phyloP scores from a whole-genome alignment of 495 filamentous ascomycete genomes.

The Aspergillus coremiiformis region DNA sequence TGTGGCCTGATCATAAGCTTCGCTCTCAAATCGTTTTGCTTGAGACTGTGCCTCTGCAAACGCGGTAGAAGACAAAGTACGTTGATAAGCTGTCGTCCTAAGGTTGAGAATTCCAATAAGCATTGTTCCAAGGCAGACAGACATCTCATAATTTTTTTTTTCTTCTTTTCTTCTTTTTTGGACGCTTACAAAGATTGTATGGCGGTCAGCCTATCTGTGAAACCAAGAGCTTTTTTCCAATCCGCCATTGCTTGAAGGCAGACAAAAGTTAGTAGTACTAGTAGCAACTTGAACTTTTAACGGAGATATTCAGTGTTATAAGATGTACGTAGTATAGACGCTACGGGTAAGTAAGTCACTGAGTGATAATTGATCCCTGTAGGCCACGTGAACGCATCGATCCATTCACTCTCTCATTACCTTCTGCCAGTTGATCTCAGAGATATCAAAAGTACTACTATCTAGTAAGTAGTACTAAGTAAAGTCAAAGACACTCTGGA shows the following conservation, averaged over 20 bases:
- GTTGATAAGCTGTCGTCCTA: slow-evolving; percentile 43
- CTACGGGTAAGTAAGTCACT: background rate
- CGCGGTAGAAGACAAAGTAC: slow-evolving; percentile 26
- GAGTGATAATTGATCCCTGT: background rate
- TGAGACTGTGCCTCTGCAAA: slow-evolving; percentile 38
- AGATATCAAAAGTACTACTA: too few relatives aligned
- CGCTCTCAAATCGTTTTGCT: slow-evolving; percentile 32
- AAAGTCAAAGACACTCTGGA: background rate
- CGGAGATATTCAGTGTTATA: too few relatives aligned
- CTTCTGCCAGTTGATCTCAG: background rate
- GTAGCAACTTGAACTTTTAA: too few relatives aligned
- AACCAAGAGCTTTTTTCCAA: slow-evolving; percentile 38
- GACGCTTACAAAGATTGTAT: slow-evolving; percentile 44
- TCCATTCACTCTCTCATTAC: background rate
- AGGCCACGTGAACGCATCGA: background rate
- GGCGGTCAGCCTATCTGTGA: slow-evolving; percentile 43
- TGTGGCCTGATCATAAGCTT: slow-evolving; percentile 33
- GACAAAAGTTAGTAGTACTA: too few relatives aligned
- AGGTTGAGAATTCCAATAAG: background rate
- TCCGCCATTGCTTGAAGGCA: slow-evolving; percentile 22
- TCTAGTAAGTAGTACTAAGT: too few relatives aligned
- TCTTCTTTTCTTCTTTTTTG: too few relatives aligned
- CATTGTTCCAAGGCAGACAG: background rate
- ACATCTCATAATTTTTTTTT: too few relatives aligned
- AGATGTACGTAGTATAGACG: too few relatives aligned